Conservation (phyloP, 345 rosid genomes). For the Linum lewisii region DNA sequence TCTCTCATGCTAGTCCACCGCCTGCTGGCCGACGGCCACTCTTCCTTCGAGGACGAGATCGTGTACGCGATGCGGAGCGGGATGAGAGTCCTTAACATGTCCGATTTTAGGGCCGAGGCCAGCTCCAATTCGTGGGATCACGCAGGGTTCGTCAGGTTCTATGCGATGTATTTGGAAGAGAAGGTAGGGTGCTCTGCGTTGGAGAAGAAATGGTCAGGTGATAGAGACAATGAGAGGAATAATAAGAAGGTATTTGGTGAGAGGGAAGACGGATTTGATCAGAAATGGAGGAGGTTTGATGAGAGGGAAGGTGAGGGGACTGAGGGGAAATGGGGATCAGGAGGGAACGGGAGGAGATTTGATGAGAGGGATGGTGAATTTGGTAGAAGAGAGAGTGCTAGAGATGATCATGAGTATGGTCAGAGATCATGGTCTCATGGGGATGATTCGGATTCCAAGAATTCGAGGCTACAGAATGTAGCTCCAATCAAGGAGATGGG, state of each 20-base stretch:
- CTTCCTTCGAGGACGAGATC: conserved; percentile 67
- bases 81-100: conserved; percentile 72
- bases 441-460: conserved; percentile 2
- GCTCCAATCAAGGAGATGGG: conserved; percentile 12
- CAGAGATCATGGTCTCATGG: too few species aligned
- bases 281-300: neutral
- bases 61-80: conserved; percentile 61
- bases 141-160: conserved; percentile 63
- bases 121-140: conserved; percentile 85
- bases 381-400: neutral
- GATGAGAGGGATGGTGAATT: conserved; percentile 7
- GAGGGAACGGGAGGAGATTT: neutral
- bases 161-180: conserved; percentile 69
- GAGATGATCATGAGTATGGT: conserved; percentile 15
- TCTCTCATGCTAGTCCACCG: conserved; percentile 64
- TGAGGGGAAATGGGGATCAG: neutral
- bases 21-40: conserved; percentile 61
- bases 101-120: conserved; percentile 69
- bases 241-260: neutral
- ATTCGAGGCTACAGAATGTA: conserved; percentile 1
- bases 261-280: neutral
- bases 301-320: conserved; percentile 2
- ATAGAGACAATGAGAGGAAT: conserved; percentile 5
- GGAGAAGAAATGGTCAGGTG: conserved; percentile 26
- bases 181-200: conserved; percentile 53